Base-by-base conservation (phyloP, 2,329 filamentous ascomycete species). In the Penicillium sp. region DNA sequence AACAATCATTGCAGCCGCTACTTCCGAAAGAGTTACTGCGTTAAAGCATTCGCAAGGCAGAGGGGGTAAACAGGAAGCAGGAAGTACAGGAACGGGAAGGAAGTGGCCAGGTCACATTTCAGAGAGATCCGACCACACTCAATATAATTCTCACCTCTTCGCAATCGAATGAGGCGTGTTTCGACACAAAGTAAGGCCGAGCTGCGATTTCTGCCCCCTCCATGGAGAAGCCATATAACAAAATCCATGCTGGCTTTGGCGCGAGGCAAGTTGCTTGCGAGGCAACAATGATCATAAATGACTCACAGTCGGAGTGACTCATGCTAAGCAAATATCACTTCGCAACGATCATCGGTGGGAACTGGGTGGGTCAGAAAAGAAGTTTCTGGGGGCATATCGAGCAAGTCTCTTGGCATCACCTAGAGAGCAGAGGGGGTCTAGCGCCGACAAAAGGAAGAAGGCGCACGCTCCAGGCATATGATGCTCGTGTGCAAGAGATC, bases 321-420 rank as follows among this genome's bases (percentile, higher is more conserved):
- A 47, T 29, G 44, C 44, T 44, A 41, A 51, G 47, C 24, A 18
- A 29, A 12, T 26, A 47, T 36, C 23, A 42, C 23, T 29, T 26
- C 29, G 39, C 28, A 39, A 44, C 33, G 18, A 26, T 45, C 33
- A 45, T 42, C 24, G 33, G 47, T 26, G 7, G 49, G 41, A 39
- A 29, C n/a, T 28, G 33, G 18, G 36, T 21, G 34, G 48, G 45
- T 48, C 23, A 29, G 45, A 29, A 39, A n/a, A 39, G 29, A 3
- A 29, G 8, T 4, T 21, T 24, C 9, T 41, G 36, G 42, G 41
- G 42, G 41, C 38, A 45, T 45, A 57, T 53, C 51, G 52, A 58
- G 54, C 57, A 57, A 58, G 45, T 51, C 48, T 56, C 52, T 52
- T 54, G 52, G 54, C 49, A 54, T 51, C 45, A 59, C 49, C 42